Conservation (phyloP, 345 rosid species). For the Acer yangbiense region DNA sequence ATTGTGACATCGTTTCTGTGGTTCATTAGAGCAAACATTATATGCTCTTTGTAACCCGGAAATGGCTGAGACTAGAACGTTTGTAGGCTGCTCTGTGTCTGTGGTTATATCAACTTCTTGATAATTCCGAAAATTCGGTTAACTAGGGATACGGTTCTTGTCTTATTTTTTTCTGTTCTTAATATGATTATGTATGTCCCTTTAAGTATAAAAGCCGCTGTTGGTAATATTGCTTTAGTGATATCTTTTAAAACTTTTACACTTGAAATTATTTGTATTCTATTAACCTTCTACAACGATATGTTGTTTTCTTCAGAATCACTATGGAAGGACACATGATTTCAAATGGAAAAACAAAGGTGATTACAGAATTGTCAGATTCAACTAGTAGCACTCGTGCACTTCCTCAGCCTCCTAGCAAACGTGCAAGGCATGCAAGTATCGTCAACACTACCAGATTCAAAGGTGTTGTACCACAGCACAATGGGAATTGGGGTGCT, state of each 20-base stretch:
- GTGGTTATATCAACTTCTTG: background rate
- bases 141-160: background rate
- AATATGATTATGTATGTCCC: background rate
- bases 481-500: constrained; percentile 71
- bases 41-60: background rate
- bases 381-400: constrained; percentile 34
- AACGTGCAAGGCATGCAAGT: constrained; percentile 22
- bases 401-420: constrained; percentile 20
- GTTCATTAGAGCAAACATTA: background rate
- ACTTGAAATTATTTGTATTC: background rate
- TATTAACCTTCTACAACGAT: background rate
- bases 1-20: background rate
- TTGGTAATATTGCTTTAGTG: background rate
- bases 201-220: too few relatives aligned
- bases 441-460: constrained; percentile 28
- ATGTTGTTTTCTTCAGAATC: constrained; percentile 14
- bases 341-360: constrained; percentile 22
- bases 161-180: background rate
- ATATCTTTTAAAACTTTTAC: background rate
- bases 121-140: background rate
- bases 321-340: constrained; percentile 33
- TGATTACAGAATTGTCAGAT: constrained; percentile 34
- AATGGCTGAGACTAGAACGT: background rate
- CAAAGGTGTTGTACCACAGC: constrained; percentile 67
- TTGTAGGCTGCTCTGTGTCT: background rate